These are phyloP conservation scores for Clarireedia homoeocarpa DNA, from an alignment of 2,329 filamentous ascomycete species.

Conservation along the genomic window DNA sequence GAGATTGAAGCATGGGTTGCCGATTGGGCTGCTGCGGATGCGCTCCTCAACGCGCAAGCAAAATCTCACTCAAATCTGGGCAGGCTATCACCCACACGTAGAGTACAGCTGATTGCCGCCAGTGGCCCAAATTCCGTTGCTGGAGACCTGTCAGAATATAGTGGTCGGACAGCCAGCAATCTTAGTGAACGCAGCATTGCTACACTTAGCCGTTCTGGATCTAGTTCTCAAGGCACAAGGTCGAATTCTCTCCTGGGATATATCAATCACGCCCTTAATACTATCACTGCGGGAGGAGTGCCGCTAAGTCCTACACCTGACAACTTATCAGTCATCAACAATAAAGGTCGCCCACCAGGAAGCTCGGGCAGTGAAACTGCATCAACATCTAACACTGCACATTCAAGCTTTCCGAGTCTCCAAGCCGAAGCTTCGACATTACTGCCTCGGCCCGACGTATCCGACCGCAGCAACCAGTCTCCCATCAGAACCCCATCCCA, in stretches of 20 bases:
- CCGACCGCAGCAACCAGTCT: neutral
- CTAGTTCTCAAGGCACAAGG: constrained; percentile 22
- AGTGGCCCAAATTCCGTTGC: constrained; percentile 20
- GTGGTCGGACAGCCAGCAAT: constrained; percentile 28
- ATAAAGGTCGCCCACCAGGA: constrained; percentile 12
- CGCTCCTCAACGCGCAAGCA: constrained; percentile 24
- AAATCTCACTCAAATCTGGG: constrained; percentile 24
- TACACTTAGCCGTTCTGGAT: constrained; percentile 23
- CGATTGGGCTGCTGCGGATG: constrained; percentile 31
- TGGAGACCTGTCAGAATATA: constrained; percentile 22
- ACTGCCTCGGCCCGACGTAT: constrained; percentile 20
- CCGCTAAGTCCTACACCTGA: constrained; percentile 18
- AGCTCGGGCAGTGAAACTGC: constrained; percentile 21
- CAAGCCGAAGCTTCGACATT: constrained; percentile 26
- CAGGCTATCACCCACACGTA: constrained; percentile 26
- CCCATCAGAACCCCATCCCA: constrained; percentile 5
- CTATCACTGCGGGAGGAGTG: constrained; percentile 20
- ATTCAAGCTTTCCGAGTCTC: constrained; percentile 23
- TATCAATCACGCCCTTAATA: constrained; percentile 22
- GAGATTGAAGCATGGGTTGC: constrained; percentile 31
- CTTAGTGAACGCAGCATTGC: constrained; percentile 27
- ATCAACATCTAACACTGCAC: constrained; percentile 26
- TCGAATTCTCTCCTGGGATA: constrained; percentile 27
- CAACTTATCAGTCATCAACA: constrained; percentile 3
- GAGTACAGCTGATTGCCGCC: constrained; percentile 23